Evolutionary conservation across 1,139 yeast species (phyloP).

Genomic region (Candida sp.): DNA sequence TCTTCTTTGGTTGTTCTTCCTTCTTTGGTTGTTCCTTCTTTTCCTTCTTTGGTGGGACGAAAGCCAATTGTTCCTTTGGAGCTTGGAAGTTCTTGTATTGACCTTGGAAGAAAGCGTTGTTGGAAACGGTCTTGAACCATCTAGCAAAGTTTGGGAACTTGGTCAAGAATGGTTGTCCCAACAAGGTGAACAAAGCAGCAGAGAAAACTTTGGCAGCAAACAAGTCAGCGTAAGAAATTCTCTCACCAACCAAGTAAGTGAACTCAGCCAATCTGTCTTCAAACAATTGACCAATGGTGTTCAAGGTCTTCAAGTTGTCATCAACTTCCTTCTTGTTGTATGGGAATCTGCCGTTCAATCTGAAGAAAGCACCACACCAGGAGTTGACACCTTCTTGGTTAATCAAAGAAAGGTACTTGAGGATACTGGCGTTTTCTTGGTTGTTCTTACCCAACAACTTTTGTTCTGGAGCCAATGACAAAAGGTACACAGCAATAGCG

Average conservation of each 20-base stretch:
- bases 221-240: slow-evolving; percentile 85
- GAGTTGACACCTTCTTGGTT: slow-evolving; percentile 56
- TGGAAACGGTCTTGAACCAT: slow-evolving; percentile 81
- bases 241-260: slow-evolving; percentile 94
- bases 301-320: slow-evolving; percentile 46
- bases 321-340: slow-evolving; percentile 87
- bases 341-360: slow-evolving; percentile 36
- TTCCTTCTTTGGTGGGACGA: slow-evolving; percentile 81
- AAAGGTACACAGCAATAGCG: slow-evolving; percentile 62
- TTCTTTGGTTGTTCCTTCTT: slow-evolving; percentile 45
- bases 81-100: slow-evolving; percentile 50
- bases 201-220: slow-evolving; percentile 59
- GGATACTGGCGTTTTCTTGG: slow-evolving; percentile 70
- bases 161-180: slow-evolving; percentile 78
- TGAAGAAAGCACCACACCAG: slow-evolving; percentile 46
- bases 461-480: slow-evolving; percentile 35
- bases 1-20: slow-evolving; percentile 17
- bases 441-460: slow-evolving; percentile 59
- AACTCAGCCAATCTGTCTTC: slow-evolving; percentile 72
- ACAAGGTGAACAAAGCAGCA: slow-evolving; percentile 69
- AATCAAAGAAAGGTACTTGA: slow-evolving; percentile 84
- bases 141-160: slow-evolving; percentile 76
- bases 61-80: slow-evolving; percentile 68
- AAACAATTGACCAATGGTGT: slow-evolving; percentile 44
- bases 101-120: slow-evolving; percentile 55